These are phyloP conservation scores for Agapanthus africanus DNA, from an alignment of 106 monocot genomes.

Conservation along the genomic window DNA sequence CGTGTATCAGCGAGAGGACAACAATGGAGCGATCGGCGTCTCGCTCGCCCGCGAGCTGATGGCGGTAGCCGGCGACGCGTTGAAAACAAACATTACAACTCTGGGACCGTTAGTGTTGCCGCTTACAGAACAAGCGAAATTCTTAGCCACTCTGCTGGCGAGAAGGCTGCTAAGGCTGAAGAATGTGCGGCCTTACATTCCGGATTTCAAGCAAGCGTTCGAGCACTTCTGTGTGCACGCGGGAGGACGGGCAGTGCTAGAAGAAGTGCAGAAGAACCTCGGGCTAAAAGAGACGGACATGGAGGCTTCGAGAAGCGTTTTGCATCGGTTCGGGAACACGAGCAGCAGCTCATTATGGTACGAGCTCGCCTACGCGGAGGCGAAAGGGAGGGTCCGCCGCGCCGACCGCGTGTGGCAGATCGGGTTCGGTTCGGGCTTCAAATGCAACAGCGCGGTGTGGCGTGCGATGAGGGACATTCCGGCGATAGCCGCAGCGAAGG, in stretches of 20 bases:
- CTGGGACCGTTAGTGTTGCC: constrained; percentile 28
- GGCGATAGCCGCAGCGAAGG: background rate
- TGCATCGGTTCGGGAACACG: constrained; percentile 20
- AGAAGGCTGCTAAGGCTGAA: constrained; percentile 1
- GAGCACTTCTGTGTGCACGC: constrained; percentile 25
- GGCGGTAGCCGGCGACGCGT: constrained; percentile 30
- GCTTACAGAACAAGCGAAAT: constrained; percentile 18
- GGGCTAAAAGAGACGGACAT: constrained; percentile 16
- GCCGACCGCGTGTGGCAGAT: constrained; percentile 31
- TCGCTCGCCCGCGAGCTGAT: constrained; percentile 30
- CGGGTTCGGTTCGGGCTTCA: constrained; percentile 36
- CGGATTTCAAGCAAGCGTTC: constrained; percentile 14
- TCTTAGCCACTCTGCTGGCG: constrained; percentile 8
- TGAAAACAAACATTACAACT: constrained; percentile 34
- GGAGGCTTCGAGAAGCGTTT: constrained; percentile 15
- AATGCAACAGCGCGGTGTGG: constrained; percentile 35
- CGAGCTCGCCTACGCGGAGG: constrained; percentile 19
- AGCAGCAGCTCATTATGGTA: constrained; percentile 22
- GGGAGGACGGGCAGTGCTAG: constrained; percentile 17
- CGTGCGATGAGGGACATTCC: constrained; percentile 11
- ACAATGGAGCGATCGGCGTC: constrained; percentile 13
- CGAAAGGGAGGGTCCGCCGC: constrained; percentile 14
- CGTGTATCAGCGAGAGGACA: constrained; percentile 43
- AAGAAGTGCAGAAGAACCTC: constrained; percentile 18
- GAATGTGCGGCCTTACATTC: constrained; percentile 16